These are phyloP conservation scores for Staphylotrichum longicolle DNA, from an alignment of 495 filamentous ascomycete species.

Conservation along the genomic window DNA sequence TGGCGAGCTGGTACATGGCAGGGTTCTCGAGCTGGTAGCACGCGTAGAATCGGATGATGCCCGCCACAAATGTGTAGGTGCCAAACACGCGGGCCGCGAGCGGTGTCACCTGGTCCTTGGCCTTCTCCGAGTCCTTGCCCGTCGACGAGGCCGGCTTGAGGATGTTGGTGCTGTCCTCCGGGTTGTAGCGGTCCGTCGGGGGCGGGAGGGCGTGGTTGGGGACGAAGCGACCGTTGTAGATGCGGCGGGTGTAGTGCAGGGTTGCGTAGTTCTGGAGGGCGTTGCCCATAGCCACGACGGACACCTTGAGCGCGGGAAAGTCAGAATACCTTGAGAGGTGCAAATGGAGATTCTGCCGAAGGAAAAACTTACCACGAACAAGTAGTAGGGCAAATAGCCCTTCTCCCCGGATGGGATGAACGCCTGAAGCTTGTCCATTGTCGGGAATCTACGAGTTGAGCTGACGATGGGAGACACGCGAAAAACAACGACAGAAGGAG, in stretches of 20 bases:
- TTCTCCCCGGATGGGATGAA: slow-evolving; percentile 43
- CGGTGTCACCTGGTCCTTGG: slow-evolving; percentile 58
- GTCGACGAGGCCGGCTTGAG: slow-evolving; percentile 48
- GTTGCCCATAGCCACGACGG: slow-evolving; percentile 75
- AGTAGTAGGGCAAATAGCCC: slow-evolving; percentile 49
- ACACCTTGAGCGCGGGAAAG: slow-evolving; percentile 52
- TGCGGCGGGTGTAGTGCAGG: slow-evolving; percentile 66
- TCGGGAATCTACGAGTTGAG: background rate
- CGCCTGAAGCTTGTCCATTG: slow-evolving; percentile 40
- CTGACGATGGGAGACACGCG: background rate
- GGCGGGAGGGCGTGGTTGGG: slow-evolving; percentile 40
- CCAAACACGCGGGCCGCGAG: slow-evolving; percentile 84
- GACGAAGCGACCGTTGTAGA: slow-evolving; percentile 64
- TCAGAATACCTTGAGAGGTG: too few species aligned
- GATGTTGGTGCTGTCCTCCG: slow-evolving; percentile 45
- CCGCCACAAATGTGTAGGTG: slow-evolving; percentile 80
- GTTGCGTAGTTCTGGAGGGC: slow-evolving; percentile 76
- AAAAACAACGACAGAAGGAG: too few species aligned
- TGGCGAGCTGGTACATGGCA: slow-evolving; percentile 69
- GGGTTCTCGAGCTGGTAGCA: slow-evolving; percentile 77
- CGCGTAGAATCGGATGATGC: slow-evolving; percentile 76
- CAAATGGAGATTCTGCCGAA: background rate
- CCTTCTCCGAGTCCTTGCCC: slow-evolving; percentile 48
- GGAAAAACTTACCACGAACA: slow-evolving; percentile 43
- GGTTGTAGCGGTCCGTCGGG: slow-evolving; percentile 36